Conservation (phyloP, 176 grass and related monocot genomes). For the Avena sativa region DNA sequence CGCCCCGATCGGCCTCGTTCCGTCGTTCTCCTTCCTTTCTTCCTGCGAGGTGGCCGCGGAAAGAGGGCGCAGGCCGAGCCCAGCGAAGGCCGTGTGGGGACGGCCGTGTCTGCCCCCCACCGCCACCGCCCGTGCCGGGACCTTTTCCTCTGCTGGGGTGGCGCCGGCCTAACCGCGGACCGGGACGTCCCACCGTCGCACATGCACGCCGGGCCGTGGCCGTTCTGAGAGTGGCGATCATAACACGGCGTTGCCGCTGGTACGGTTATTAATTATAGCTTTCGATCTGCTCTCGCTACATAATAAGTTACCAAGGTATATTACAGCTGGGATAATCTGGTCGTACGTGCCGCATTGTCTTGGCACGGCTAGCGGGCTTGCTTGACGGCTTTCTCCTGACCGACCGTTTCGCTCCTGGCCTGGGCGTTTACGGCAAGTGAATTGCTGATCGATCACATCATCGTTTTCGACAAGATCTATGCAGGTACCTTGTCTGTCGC, state of each 20-base stretch:
- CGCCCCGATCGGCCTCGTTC: neutral
- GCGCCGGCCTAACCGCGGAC: constrained; percentile 39
- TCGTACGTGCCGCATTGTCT: neutral
- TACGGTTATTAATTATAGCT: neutral
- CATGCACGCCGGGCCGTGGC: neutral
- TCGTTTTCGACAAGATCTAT: neutral
- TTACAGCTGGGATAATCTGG: neutral
- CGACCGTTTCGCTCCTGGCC: neutral
- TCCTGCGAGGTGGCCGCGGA: constrained; percentile 15
- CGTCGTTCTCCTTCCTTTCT: neutral
- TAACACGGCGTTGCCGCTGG: neutral
- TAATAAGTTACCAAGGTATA: no score
- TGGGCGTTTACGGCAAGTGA: neutral
- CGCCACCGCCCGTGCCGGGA: neutral
- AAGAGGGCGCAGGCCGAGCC: constrained; percentile 34
- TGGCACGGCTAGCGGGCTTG: neutral
- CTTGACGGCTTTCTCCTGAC: neutral
- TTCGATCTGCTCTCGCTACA: no score
- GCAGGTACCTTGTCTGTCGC: neutral
- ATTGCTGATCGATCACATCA: neutral
- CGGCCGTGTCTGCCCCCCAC: neutral
- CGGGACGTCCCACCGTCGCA: constrained; percentile 34
- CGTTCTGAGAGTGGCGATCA: neutral
- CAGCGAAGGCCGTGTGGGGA: constrained; percentile 18
- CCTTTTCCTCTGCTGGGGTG: neutral